Base-by-base conservation (phyloP, 2,329 filamentous ascomycete species). In the Penicillium sp. region DNA sequence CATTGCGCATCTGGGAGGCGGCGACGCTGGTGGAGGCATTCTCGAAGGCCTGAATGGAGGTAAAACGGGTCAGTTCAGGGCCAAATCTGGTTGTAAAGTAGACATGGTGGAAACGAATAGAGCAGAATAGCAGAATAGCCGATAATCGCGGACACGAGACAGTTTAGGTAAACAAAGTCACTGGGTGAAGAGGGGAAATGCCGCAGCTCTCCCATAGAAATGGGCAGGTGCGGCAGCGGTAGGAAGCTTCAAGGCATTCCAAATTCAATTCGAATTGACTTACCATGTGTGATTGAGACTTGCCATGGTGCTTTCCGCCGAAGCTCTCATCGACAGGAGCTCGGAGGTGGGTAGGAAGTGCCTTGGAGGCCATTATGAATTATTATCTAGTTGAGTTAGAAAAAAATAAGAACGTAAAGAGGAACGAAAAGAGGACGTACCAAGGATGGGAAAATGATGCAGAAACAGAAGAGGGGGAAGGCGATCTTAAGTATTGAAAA, bases 11-110 rank as follows among this genome's bases (percentile, higher is more conserved):
- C 82, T 99, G 94, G 57, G 92, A 95, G 53, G 94, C 94, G 59
- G 94, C 94, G 64, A 99, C 93, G 69, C 91, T 97, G 72, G 94
- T 99, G 53, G 93, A 97, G 67, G 94, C 96, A 86, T 97, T 97
- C 80, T 99, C 94, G 76, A 99, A 99, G 60, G 94, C 94, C 94
- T 97, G 76, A 13, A 38, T 13, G 21, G 52, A 57, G 24, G 40
- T 27, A 36, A 42, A 38, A n/a, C 45, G 44, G 9, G 48, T 61
- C 27, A 57, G 60, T 38, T 51, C 40, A 27, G 47, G 31, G 16
- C 42, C 21, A 44, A 42, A 38, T 4, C 31, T 29, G 49, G 32
- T 8, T 38, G 27, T 29, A 32, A 38, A 11, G 42, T 22, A 47
- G 49, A 38, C 50, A 58, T 58, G 8, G 13, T 44, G 42, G 34